Base-by-base conservation (phyloP, 805 yeast species). In the Candida chilensis region DNA sequence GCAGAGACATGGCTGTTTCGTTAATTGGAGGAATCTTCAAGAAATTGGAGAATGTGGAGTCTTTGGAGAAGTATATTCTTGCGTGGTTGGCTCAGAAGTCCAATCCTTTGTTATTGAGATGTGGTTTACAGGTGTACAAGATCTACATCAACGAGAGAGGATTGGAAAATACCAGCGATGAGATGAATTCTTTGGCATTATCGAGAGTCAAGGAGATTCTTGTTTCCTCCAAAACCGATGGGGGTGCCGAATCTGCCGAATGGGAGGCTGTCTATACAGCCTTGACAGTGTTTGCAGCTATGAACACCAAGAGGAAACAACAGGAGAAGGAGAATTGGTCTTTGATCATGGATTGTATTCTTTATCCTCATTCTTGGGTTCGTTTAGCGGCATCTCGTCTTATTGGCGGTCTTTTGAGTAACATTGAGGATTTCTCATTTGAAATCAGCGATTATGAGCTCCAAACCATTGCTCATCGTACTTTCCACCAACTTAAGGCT, bases 291-390 rank as follows among this genome's bases (percentile, higher is more conserved):
- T 61, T 78, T 25, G 49, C 64, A 4, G 48, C 64, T 0, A 48
- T 70, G 20, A 55, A 61, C 18, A 60, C 63, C 28, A 52, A 58
- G 16, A 42, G 54, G 20, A 32, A 36, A 3, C 22, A 30, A 2
- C 44, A 40, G 3, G 63, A 58, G 41, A 61, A 54, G 27, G 13
- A 16, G 0, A 42, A 69, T 6, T 82, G 90, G 87, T 40, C 49
- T 3, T 48, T 53, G 12, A 52, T 81, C 3, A 60, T 72, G 16
- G 67, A 65, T 3, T 54, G 75, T 17, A 61, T 87, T 32, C 58
- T 88, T 30, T 88, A 73, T 48, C 96, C 96, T 2, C 96, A 88
- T 52, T 67, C 92, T 1, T 88, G 97, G 97, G 81, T 88, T 5
- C 72, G 96, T 42, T 61, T 81, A 35, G 56, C 69, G 4, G 60